These are phyloP conservation scores for Chaetomidium leptoderma DNA, from an alignment of 495 filamentous ascomycete genomes.

Conservation along the genomic window DNA sequence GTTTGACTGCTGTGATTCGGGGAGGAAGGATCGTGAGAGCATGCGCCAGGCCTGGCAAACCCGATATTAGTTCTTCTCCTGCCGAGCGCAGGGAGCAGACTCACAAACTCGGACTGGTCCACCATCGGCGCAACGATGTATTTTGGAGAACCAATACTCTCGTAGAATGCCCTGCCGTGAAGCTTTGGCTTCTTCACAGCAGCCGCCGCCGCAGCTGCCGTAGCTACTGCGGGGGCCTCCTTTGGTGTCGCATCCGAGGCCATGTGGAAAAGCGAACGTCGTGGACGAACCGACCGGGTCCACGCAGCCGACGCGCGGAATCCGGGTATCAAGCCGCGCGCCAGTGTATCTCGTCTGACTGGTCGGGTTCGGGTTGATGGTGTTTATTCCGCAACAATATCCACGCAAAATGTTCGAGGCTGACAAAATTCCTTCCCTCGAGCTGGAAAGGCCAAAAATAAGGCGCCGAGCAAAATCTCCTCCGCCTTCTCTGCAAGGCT, in stretches of 20 bases:
- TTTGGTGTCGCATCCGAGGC: slow-evolving; percentile 12
- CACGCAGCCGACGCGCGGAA: slow-evolving; percentile 12
- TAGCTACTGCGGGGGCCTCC: no score
- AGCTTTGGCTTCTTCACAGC: slow-evolving; percentile 52
- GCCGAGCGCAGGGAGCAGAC: slow-evolving; percentile 28
- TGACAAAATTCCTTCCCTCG: neutral
- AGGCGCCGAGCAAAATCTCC: neutral
- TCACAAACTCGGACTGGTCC: slow-evolving; percentile 93
- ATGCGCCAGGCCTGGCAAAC: slow-evolving; percentile 79
- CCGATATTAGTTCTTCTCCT: slow-evolving; percentile 15
- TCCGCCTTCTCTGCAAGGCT: slow-evolving; percentile 19
- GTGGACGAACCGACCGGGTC: neutral
- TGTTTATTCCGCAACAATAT: neutral
- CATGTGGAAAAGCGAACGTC: slow-evolving; percentile 19
- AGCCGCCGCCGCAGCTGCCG: neutral
- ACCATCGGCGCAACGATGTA: slow-evolving; percentile 96
- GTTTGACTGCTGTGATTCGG: slow-evolving; percentile 51
- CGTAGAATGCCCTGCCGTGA: slow-evolving; percentile 82
- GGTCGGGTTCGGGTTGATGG: no score
- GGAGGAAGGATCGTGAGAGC: slow-evolving; percentile 85
- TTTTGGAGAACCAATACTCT: slow-evolving; percentile 86
- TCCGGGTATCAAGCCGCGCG: slow-evolving; percentile 1
- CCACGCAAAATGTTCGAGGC: neutral
- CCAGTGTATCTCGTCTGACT: slow-evolving; percentile 6
- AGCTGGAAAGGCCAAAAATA: neutral